These are phyloP conservation scores for Volvox africanus DNA, from an alignment of 139 green algal species.

Conservation along the genomic window DNA sequence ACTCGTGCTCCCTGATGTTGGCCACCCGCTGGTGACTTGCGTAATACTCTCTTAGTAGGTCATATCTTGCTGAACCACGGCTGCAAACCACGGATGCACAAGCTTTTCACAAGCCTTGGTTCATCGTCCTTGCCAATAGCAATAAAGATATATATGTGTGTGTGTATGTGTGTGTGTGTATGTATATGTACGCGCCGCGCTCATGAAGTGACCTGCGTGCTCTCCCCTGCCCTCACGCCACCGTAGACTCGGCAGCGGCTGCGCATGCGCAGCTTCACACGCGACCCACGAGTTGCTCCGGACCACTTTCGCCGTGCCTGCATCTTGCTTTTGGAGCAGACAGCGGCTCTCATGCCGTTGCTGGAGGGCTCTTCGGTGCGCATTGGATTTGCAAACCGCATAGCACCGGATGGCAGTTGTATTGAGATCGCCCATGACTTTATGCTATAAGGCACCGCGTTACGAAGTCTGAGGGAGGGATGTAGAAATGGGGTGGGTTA, in stretches of 20 bases:
- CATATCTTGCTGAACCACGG: too few relatives aligned
- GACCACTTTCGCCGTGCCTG: slow-evolving; percentile 55
- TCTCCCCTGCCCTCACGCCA: background rate
- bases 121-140: too few relatives aligned
- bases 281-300: slow-evolving; percentile 54
- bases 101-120: too few relatives aligned
- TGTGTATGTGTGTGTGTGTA: background rate
- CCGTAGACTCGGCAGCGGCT: slow-evolving; percentile 33
- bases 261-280: slow-evolving; percentile 57
- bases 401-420: slow-evolving; percentile 54
- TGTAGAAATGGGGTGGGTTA: too few relatives aligned
- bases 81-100: too few relatives aligned
- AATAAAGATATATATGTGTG: background rate
- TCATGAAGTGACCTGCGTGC: too few relatives aligned
- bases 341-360: slow-evolving; percentile 56
- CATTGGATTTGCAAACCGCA: slow-evolving; percentile 62
- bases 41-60: too few relatives aligned
- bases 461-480: too few relatives aligned
- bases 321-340: slow-evolving; percentile 62
- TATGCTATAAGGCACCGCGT: background rate
- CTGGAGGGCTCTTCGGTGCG: slow-evolving; percentile 67
- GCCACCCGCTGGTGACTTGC: too few relatives aligned
- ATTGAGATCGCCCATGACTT: slow-evolving; percentile 77
- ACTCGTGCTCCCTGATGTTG: too few relatives aligned
- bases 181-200: too few relatives aligned